Evolutionary conservation across 495 filamentous ascomycete species (phyloP).

Genomic region (Talaromyces proteolyticus): DNA sequence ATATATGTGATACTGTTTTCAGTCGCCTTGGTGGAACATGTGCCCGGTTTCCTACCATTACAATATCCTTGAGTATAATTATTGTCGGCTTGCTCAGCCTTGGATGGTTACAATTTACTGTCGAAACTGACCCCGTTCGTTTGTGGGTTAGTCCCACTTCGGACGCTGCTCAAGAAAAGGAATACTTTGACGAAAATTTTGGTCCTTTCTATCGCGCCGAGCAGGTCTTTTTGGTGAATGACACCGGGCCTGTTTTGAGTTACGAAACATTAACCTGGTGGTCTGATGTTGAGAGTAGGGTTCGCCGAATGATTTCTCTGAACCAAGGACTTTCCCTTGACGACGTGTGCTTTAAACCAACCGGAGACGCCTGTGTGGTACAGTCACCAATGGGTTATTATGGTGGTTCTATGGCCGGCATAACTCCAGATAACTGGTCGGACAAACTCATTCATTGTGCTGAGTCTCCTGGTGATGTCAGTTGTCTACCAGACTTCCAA

Average conservation of each 20-base stretch:
- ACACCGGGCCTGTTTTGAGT: slow-evolving; percentile 76
- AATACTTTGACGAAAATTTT: slow-evolving; percentile 91
- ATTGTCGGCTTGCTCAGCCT: slow-evolving; percentile 70
- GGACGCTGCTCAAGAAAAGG: slow-evolving; percentile 84
- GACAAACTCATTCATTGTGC: slow-evolving; percentile 63
- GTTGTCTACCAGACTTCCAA: slow-evolving; percentile 78
- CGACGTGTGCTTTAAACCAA: slow-evolving; percentile 92
- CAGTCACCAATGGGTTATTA: slow-evolving; percentile 89
- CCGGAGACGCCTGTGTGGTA: slow-evolving; percentile 82
- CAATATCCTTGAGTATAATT: slow-evolving; percentile 64
- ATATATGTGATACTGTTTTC: slow-evolving; percentile 70
- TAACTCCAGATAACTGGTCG: slow-evolving; percentile 64
- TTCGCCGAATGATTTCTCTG: slow-evolving; percentile 61
- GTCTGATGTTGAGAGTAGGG: slow-evolving; percentile 79
- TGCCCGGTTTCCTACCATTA: slow-evolving; percentile 77
- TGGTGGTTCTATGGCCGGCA: slow-evolving; percentile 53
- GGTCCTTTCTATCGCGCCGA: slow-evolving; percentile 94
- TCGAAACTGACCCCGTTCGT: slow-evolving; percentile 85
- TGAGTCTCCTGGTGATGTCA: slow-evolving; percentile 59
- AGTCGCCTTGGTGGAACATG: slow-evolving; percentile 74
- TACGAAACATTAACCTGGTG: slow-evolving; percentile 90
- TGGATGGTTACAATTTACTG: slow-evolving; percentile 78
- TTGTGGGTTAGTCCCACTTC: slow-evolving; percentile 95
- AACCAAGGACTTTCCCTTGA: slow-evolving; percentile 59
- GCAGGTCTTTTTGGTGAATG: slow-evolving; percentile 90